Evolutionary conservation across 345 rosid species (phyloP).

Genomic region (Durio zibethinus): DNA sequence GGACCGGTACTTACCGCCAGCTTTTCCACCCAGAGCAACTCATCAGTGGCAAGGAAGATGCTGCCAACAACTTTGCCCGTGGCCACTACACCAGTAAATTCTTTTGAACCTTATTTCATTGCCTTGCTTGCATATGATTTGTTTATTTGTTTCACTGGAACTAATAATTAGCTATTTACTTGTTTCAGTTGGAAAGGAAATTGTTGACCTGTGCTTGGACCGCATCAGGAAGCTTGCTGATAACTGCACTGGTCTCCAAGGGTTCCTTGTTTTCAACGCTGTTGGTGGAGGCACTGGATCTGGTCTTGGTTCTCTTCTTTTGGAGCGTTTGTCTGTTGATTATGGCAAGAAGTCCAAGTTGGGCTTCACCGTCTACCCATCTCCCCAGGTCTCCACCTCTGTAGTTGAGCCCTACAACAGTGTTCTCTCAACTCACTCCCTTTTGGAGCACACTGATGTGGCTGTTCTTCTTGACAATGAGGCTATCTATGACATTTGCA

Average conservation of each 20-base stretch:
- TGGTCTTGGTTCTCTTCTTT: slow-evolving; percentile 71
- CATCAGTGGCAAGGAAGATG: slow-evolving; percentile 76
- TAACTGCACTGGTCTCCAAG: slow-evolving; percentile 81
- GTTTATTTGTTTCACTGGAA: background rate
- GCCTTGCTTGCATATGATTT: background rate
- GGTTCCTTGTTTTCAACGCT: slow-evolving; percentile 72
- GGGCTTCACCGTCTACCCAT: slow-evolving; percentile 76
- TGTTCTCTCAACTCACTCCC: slow-evolving; percentile 73
- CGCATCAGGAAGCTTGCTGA: slow-evolving; percentile 78
- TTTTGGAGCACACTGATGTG: slow-evolving; percentile 70
- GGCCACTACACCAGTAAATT: slow-evolving; percentile 68
- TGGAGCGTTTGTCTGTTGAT: slow-evolving; percentile 74
- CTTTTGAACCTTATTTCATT: background rate
- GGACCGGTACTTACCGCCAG: slow-evolving; percentile 48
- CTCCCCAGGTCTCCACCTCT: slow-evolving; percentile 73
- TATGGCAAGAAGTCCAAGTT: slow-evolving; percentile 67
- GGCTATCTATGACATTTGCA: slow-evolving; percentile 67
- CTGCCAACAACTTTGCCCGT: slow-evolving; percentile 83
- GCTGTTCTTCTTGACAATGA: slow-evolving; percentile 55
- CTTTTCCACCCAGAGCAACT: slow-evolving; percentile 53
- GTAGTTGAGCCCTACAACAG: slow-evolving; percentile 83
- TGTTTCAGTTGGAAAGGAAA: slow-evolving; percentile 67
- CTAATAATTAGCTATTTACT: background rate
- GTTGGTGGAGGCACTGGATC: slow-evolving; percentile 83
- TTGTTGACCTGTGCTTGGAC: slow-evolving; percentile 76